Evolutionary conservation across 2,329 filamentous ascomycete species (phyloP), one percentile per base, ranked within the genome.

Genomic region (Cercospora nicotianae): DNA sequence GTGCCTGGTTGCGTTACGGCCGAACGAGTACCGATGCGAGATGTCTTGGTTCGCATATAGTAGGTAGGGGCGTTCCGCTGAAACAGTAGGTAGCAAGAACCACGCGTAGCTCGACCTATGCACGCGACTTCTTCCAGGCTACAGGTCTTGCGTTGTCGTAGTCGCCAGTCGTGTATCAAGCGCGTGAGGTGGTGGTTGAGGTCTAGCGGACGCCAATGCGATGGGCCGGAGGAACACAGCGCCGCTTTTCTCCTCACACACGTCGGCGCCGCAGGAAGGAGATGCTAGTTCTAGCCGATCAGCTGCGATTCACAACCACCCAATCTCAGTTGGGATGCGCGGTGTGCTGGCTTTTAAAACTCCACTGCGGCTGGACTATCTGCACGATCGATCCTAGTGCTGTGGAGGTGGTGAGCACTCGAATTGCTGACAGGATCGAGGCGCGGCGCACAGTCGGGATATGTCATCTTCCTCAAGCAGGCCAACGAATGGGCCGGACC

Each of bases 1-100:
- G 30, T 23, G 20, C 20, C 12, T 23, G 31, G 6, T 58, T 23
- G 23, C n/a, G 4, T 66, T 66, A 66, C 64, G 64, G 64, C 64
- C 64, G 64, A 60, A 66, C 48, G 48, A 55, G 48, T 30, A 30
- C 48, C 48, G 48, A 55, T 28, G 48, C 48, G 13, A 55, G 23
- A n/a, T 23, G 23, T 55, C 48, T 7, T 26, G 23, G 48, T n/a
- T 26, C 23, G 48, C 23, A 30, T 55, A 26, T n/a, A 16, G 30
- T 3, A 30, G 8, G 48, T n/a, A 28, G 26, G 12, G 26, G 23
- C 48, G 23, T 42, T 42, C 36, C 36, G 3, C 5, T 6, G 16
- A 16, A 8, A 42, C 36, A n/a, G 36, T 9, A n/a, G 36, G 36
- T n/a, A 16, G 36, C 36, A 16, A 12, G 48, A 28, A 13, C 48